Evolutionary conservation across 306 rosid genomes (phyloP), one percentile per base, ranked within the genome.

Genomic region (Trifolium repens): DNA sequence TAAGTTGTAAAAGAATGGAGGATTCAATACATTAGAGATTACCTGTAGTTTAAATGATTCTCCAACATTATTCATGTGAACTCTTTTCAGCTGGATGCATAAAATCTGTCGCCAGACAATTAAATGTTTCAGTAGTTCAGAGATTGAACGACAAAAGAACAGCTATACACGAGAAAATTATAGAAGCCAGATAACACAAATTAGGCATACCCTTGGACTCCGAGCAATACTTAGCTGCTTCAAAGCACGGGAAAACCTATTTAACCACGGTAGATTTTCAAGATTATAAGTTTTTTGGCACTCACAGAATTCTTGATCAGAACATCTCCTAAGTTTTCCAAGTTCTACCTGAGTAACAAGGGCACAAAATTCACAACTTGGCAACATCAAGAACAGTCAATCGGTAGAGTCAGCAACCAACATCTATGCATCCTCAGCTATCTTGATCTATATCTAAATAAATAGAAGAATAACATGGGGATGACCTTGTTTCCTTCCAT

Each of bases 181-280:
- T 34, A 47, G 67, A 74, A 40, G 69, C 44, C 72, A 57, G 44
- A 71, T 62, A 76, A 27, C 66, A 75, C 61, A 71, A 52, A 73
- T 47, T 5, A 74, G 12, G 55, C 54, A 78, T 83, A 94, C 98
- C 96, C 86, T 84, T 50, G 97, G 98, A 82, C 89, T 82, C 46
- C 91, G 90, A 74, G 96, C 91, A 86, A 94, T 83, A 73, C 88
- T 90, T 77, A 94, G 85, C 79, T 94, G 96, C 87, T 94, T 91
- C 60, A 87, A 71, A 30, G 91, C 76, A 77, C 63, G 82, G 4
- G 97, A 87, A 76, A 86, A 91, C 82, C 81, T 87, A 79, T 91
- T 91, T 66, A 93, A 94, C 96, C 97, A 94, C 0, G 96, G 97
- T 71, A 91, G 76, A 49, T 74, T 84, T 52, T 87, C 83, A 57